A percentile compares a stretch with the other conserved stretches of the same genome.
phyloP scores from a whole-genome alignment of 345 rosid genomes.

The Lenwebbia sp. region DNA sequence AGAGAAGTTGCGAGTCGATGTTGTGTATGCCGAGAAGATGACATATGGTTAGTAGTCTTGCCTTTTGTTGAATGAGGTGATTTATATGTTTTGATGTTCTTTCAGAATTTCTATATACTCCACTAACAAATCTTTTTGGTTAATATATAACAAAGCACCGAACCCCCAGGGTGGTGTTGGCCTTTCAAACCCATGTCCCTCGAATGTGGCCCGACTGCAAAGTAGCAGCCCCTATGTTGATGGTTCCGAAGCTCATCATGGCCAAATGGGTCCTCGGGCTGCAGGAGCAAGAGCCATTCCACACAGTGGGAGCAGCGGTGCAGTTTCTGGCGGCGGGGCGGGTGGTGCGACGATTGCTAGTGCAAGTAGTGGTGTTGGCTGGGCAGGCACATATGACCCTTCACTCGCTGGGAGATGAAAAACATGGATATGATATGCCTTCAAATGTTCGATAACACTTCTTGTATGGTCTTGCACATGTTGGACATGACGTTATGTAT shows the following conservation, averaged over 20 bases:
- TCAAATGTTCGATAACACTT: background rate
- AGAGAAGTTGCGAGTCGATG: constrained; percentile 47
- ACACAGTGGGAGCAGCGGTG: constrained; percentile 8
- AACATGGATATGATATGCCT: background rate
- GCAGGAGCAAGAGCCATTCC: constrained; percentile 10
- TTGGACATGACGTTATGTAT: background rate
- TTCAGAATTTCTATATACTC: background rate
- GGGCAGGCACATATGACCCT: constrained; percentile 20
- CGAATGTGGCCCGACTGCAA: constrained; percentile 5
- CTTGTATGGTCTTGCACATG: background rate
- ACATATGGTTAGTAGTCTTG: constrained; percentile 19
- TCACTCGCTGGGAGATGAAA: constrained; percentile 7
- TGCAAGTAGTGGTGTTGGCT: constrained; percentile 3
- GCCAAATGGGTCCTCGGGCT: constrained; percentile 7
- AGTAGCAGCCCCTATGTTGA: constrained; percentile 9
- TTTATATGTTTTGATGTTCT: background rate
- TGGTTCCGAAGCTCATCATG: constrained; percentile 13
- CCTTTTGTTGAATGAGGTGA: background rate
- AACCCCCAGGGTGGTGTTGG: constrained; percentile 9
- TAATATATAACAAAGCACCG: constrained; percentile 12
- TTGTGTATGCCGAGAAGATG: constrained; percentile 28
- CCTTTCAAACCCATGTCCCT: constrained; percentile 10
- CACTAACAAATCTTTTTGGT: background rate
- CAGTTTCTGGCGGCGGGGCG: background rate
- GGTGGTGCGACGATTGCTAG: constrained; percentile 1